Base-by-base conservation (phyloP, 73 alveolate species). In the Diophrys appendiculata region DNA sequence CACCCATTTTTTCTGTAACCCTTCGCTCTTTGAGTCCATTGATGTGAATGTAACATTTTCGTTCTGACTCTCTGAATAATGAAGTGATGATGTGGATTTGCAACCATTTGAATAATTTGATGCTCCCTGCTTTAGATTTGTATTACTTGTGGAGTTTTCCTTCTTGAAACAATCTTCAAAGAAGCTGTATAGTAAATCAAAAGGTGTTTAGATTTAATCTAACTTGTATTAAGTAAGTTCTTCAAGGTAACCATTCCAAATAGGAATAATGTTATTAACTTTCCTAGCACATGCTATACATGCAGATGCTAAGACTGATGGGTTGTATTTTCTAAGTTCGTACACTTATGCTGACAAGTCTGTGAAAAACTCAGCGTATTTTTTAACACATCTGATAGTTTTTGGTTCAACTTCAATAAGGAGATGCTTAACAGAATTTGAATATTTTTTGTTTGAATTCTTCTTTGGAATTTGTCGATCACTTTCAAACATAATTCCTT, bases 331-430 rank as follows among this genome's bases (percentile, higher is more conserved):
- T 33, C 26, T 52, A 24, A 80, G 55, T 54, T 80, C 89, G 32
- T 80, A 80, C 25, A 69, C 89, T 33, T 80, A 68, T 2, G 76
- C 76, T 11, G 80, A 70, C 31, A 80, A 33, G 54, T 80, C 89
- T 33, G 89, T 70, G 55, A 80, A 80, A 77, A 80, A 80, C 52
- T 80, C 89, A 23, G 89, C 82, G 54, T 80, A 78, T 56, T 80
- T 80, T 34, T 65, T 80, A 1, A 80, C 89, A 26, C 82, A 56
- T 30, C 76, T 80, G 29, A 80, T 33, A 1, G 77, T 56, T 35
- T 80, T 80, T n/a, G 76, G 54, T 29, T 80, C 83, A 2, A 80
- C 65, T 33, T 54, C 78, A 26, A 2, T 11, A 25, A 27, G 33
- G 31, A 1, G 14, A 54, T 33, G 27, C 11, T 54, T 1, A 27